Evolutionary conservation across 2,329 filamentous ascomycete genomes (phyloP).

Genomic region (Coccinonectria pachysandricola): DNA sequence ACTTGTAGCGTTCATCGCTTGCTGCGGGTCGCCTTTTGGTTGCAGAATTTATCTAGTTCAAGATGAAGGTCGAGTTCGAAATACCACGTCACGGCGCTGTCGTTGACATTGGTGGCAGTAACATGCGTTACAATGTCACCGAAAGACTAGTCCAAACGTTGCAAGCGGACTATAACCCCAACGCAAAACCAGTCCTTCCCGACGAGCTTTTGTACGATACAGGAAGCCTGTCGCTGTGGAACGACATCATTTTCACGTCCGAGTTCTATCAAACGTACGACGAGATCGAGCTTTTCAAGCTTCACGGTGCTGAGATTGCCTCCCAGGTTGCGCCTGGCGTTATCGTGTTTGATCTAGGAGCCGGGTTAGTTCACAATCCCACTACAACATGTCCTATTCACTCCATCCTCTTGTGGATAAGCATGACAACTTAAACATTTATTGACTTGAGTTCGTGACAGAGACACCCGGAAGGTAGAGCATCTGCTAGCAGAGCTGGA

Average conservation of each 20-base stretch:
- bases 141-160: conserved; percentile 19
- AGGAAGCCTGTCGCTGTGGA: conserved; percentile 29
- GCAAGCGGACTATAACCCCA: conserved; percentile 11
- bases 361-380: conserved; percentile 26
- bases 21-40: too few relatives aligned
- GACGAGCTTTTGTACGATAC: conserved; percentile 32
- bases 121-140: conserved; percentile 20
- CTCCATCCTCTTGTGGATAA: too few relatives aligned
- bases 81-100: conserved; percentile 22
- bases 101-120: conserved; percentile 29
- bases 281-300: conserved; percentile 27
- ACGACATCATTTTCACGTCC: conserved; percentile 28
- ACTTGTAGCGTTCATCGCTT: too few relatives aligned
- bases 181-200: conserved; percentile 22
- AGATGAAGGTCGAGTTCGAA: conserved; percentile 9
- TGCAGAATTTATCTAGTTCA: too few relatives aligned
- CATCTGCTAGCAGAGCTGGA: conserved; percentile 28
- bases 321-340: conserved; percentile 18
- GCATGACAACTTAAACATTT: too few relatives aligned
- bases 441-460: too few relatives aligned
- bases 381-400: too few relatives aligned
- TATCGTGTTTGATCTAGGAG: conserved; percentile 30
- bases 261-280: conserved; percentile 33
- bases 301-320: conserved; percentile 26
- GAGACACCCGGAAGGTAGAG: conserved; percentile 31